Evolutionary conservation across 2,329 filamentous ascomycete genomes (phyloP).

Genomic region (Exophiala lecanii-corni): DNA sequence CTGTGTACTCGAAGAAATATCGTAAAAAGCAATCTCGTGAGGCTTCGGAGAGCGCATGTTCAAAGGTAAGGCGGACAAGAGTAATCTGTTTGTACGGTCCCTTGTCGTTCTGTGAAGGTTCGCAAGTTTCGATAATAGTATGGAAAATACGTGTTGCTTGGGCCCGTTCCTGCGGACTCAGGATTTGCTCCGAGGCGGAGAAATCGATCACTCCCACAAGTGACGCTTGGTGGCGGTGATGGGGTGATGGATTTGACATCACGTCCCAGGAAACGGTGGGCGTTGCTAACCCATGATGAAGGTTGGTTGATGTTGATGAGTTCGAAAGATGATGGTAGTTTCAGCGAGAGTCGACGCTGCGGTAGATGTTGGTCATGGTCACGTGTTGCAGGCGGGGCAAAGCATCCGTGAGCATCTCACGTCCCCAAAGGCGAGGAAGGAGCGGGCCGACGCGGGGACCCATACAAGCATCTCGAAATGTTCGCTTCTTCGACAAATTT

Average conservation of each 20-base stretch:
- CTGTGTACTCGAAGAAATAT: constrained; percentile 10
- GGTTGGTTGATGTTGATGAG: too few species aligned
- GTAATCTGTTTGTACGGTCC: constrained; percentile 22
- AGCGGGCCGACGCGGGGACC: too few species aligned
- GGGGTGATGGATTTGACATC: constrained; percentile 3
- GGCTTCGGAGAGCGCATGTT: constrained; percentile 19
- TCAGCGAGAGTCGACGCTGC: too few species aligned
- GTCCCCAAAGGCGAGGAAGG: too few species aligned
- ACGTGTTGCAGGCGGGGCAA: too few species aligned
- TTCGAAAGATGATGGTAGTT: too few species aligned
- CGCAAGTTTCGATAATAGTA: constrained; percentile 19
- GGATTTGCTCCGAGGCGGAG: constrained; percentile 2
- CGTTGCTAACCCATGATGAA: too few species aligned
- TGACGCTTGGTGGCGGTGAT: constrained; percentile 7
- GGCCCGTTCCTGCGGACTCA: constrained; percentile 12
- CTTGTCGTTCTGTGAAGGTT: constrained; percentile 20
- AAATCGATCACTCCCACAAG: constrained; percentile 6
- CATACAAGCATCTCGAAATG: too few species aligned
- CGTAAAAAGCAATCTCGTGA: constrained; percentile 13
- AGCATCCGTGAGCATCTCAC: too few species aligned
- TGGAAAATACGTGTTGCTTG: constrained; percentile 13
- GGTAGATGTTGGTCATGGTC: too few species aligned
- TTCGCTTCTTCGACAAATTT: too few species aligned
- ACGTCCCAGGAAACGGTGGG: too few species aligned
- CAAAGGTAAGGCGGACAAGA: constrained; percentile 23